These are phyloP conservation scores for Curvularia eragrostidis DNA, from an alignment of 2,329 filamentous ascomycete genomes.

Conservation along the genomic window DNA sequence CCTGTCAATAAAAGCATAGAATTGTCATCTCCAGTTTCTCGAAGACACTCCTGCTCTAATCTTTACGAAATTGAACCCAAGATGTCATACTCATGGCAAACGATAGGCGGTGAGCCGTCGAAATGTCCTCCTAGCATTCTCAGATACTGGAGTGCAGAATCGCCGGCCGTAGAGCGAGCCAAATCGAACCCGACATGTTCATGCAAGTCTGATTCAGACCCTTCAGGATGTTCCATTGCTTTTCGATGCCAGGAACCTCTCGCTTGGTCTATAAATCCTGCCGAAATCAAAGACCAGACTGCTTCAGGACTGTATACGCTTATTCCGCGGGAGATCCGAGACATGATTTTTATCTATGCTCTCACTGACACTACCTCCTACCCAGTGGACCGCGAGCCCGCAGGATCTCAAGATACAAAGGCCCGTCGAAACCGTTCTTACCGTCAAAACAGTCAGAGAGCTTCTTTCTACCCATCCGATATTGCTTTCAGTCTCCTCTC, in stretches of 20 bases:
- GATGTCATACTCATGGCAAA: background rate
- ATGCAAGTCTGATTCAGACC: background rate
- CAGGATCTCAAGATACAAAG: background rate
- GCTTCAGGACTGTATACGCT: slow-evolving; percentile 19
- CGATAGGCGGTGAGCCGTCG: background rate
- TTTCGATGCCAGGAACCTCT: slow-evolving; percentile 21
- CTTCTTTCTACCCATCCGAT: slow-evolving; percentile 6
- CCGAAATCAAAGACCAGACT: slow-evolving; percentile 10
- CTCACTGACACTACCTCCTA: slow-evolving; percentile 17
- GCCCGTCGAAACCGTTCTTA: background rate
- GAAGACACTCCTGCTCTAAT: background rate
- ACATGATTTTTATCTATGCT: slow-evolving; percentile 26
- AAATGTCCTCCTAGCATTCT: background rate
- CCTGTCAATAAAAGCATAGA: background rate
- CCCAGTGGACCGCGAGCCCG: slow-evolving; percentile 2
- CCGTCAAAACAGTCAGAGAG: background rate
- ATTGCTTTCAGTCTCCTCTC: slow-evolving; percentile 21
- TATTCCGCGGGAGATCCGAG: slow-evolving; percentile 27
- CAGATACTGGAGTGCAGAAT: background rate
- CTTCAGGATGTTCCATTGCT: background rate
- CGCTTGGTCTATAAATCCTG: slow-evolving; percentile 23
- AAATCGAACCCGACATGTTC: background rate
- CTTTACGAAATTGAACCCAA: background rate
- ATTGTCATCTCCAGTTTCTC: too few species aligned
- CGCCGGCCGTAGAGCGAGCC: background rate